A percentile compares a stretch with the other conserved stretches of the same genome.
These are phyloP conservation scores for Pulicaria dysenterica DNA, from an alignment of 129 eudicot species.

Conservation along the genomic window DNA sequence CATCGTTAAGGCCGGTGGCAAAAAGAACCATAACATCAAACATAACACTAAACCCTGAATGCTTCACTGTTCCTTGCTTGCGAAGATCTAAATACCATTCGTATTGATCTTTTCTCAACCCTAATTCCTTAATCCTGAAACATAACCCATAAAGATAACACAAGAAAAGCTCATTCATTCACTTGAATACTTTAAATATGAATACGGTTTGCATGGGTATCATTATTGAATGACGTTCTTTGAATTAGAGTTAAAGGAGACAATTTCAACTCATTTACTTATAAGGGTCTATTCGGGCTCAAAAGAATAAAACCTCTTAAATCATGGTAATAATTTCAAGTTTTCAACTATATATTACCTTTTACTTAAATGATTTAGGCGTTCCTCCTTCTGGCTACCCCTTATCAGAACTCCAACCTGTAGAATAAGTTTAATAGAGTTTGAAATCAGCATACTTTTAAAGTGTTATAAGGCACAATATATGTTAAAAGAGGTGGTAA, in stretches of 20 bases:
- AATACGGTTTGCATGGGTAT: too few species aligned
- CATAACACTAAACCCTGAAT: slow-evolving; percentile 64
- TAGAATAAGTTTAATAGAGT: not conserved
- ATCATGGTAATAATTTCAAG: too few species aligned
- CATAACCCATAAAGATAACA: not conserved
- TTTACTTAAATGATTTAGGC: slow-evolving; percentile 47
- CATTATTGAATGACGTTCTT: too few species aligned
- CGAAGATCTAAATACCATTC: slow-evolving; percentile 89
- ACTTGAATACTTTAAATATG: too few species aligned
- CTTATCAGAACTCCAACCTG: slow-evolving; percentile 83
- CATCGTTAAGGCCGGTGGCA: slow-evolving; percentile 80
- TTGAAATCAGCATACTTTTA: not conserved
- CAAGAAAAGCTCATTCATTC: too few species aligned
- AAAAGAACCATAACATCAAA: slow-evolving; percentile 74
- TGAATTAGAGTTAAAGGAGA: too few species aligned
- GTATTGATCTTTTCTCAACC: slow-evolving; percentile 54
- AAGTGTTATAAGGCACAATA: slow-evolving; percentile 6
- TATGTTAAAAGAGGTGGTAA: not conserved
- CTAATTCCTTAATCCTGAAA: slow-evolving; percentile 71
- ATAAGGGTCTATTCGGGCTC: too few species aligned
- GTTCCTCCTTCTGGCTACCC: slow-evolving; percentile 96
- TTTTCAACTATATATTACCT: too few species aligned
- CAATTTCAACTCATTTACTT: too few species aligned
- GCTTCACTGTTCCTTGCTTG: slow-evolving; percentile 68
- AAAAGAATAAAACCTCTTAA: not conserved